phyloP scores from a whole-genome alignment of 306 rosid genomes.

The Quercus agrifolia region DNA sequence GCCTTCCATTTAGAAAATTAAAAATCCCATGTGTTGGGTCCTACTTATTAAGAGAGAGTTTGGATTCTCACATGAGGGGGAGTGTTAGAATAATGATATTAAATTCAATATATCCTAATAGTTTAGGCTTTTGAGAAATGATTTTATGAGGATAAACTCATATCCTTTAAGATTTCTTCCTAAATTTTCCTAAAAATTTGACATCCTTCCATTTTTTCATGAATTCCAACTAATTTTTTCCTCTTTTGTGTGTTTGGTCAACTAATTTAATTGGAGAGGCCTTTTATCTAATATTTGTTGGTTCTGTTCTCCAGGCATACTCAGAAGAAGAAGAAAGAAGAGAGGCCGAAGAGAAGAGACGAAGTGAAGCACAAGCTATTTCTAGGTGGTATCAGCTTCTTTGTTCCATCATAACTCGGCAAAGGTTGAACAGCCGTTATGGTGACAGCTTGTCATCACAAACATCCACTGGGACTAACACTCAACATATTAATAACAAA shows the following conservation, averaged over 20 bases:
- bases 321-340: slow-evolving; percentile 75
- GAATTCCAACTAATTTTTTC: not conserved
- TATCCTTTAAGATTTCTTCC: not conserved
- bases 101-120: too few relatives aligned
- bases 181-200: not conserved
- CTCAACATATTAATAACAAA: slow-evolving; percentile 17
- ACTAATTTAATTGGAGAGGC: not conserved
- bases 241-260: not conserved
- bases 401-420: slow-evolving; percentile 78
- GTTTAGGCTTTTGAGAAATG: not conserved
- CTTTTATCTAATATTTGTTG: not conserved
- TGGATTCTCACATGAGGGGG: too few relatives aligned
- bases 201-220: not conserved
- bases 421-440: slow-evolving; percentile 68
- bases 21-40: too few relatives aligned
- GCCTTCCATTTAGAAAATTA: too few relatives aligned
- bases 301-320: slow-evolving; percentile 49
- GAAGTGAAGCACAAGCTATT: slow-evolving; percentile 62
- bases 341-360: slow-evolving; percentile 68
- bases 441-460: slow-evolving; percentile 38
- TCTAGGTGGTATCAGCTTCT: slow-evolving; percentile 93
- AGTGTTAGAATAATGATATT: too few relatives aligned
- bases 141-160: not conserved
- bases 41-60: too few relatives aligned
- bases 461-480: slow-evolving; percentile 11